Base-by-base conservation (phyloP, 495 filamentous ascomycete genomes). In the Bacidia rubella region DNA sequence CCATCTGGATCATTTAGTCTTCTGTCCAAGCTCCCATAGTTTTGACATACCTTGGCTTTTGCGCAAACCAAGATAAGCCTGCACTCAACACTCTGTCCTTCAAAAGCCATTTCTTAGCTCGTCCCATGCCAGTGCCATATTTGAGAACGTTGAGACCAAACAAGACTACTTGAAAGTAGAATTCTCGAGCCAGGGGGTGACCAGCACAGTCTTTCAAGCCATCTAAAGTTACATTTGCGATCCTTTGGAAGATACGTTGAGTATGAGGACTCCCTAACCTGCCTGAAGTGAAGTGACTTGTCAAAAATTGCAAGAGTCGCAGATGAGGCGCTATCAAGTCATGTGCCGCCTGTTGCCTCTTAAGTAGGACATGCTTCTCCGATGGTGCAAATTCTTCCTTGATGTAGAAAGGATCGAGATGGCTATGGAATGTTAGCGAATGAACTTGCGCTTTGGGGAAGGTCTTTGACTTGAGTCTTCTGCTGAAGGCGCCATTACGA, bases 321-420 rank as follows among this genome's bases (percentile, higher is more conserved):
- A 85, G 76, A 63, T 99, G 93, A 5, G 93, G 93, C 32, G 85
- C 80, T 35, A 97, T 76, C 23, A 86, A 68, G 58, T 86, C 80
- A 58, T 93, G 81, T 10, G 87, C 81, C 35, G 74, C 70, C 57
- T 90, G 81, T 54, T 90, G 88, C 23, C 80, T 77, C 61, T 78
- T 83, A 20, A 76, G 71, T 57, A 94, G 73, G n/a, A 76, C 66
- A 32, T 79, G 79, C 60, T 85, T 86, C 61, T 96, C 85, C 42
- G 87, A 88, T 11, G 93, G 93, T 10, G 90, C 81, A 62, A 95
- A 90, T 63, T 99, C 93, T 65, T 93, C 82, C 59, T 83, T 88
- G 25, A 89, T 68, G 56, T 86, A 90, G 64, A 99, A 86, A 1
- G 93, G 90, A 68, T 97, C 92, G 5, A 75, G 70, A 54, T 85